These are phyloP conservation scores for Sporisorium sorghi DNA, from an alignment of 1,284 basidiomycete species.

Conservation along the genomic window DNA sequence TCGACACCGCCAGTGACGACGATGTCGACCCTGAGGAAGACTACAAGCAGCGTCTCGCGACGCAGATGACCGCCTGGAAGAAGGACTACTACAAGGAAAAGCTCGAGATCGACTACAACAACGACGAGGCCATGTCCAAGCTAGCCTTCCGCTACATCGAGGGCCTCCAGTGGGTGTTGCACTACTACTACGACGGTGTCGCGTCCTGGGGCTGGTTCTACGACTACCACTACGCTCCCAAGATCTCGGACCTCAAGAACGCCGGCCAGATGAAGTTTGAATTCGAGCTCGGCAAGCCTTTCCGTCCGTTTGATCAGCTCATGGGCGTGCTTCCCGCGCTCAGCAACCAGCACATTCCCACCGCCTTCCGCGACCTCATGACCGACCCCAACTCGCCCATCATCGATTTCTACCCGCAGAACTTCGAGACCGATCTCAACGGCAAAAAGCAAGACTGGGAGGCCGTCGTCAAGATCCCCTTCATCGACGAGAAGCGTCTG, in stretches of 20 bases:
- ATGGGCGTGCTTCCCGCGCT: slow-evolving; percentile 97
- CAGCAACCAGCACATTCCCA: slow-evolving; percentile 86
- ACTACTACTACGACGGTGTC: slow-evolving; percentile 97
- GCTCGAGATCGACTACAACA: slow-evolving; percentile 70
- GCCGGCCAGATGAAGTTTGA: slow-evolving; percentile 84
- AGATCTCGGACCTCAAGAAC: slow-evolving; percentile 80
- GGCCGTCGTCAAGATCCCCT: slow-evolving; percentile 97
- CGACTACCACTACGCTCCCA: slow-evolving; percentile 88
- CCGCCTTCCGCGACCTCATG: slow-evolving; percentile 92
- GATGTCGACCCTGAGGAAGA: slow-evolving; percentile 66
- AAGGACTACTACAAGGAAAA: slow-evolving; percentile 80
- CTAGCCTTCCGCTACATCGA: slow-evolving; percentile 80
- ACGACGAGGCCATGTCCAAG: slow-evolving; percentile 72
- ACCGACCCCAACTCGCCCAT: slow-evolving; percentile 86
- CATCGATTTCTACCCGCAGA: slow-evolving; percentile 89
- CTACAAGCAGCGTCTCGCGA: slow-evolving; percentile 78
- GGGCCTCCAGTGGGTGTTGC: slow-evolving; percentile 98
- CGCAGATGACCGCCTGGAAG: slow-evolving; percentile 95
- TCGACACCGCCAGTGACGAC: slow-evolving; percentile 48
- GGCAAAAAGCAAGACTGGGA: slow-evolving; percentile 99
- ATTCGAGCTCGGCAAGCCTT: slow-evolving; percentile 88
- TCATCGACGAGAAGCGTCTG: slow-evolving; percentile 87
- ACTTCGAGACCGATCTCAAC: slow-evolving; percentile 93
- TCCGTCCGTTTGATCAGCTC: slow-evolving; percentile 93
- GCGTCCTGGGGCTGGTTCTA: slow-evolving; percentile 99